Percentiles rank a stretch among this genome's conserved stretches.
phyloP scores from a whole-genome alignment of 306 rosid genomes.

The Abrus pulchellus region DNA sequence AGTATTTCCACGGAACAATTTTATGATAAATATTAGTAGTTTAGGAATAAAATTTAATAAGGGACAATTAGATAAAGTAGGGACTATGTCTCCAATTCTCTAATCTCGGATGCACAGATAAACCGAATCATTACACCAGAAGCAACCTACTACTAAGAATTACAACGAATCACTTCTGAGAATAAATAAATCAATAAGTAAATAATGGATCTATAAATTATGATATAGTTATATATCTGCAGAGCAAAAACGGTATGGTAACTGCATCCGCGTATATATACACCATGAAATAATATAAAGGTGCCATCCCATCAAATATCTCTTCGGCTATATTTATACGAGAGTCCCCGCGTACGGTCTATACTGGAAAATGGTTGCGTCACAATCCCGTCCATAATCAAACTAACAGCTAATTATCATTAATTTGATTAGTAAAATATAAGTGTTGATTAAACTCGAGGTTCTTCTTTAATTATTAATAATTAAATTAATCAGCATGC shows the following conservation, averaged over 20 bases:
- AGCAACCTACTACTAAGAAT: background rate
- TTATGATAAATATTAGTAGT: background rate
- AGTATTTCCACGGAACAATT: background rate
- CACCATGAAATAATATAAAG: constrained; percentile 8
- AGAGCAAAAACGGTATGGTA: background rate
- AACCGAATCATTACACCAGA: too few species aligned
- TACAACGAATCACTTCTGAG: background rate
- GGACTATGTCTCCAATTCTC: background rate
- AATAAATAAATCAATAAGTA: background rate
- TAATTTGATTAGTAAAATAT: background rate
- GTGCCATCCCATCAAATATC: constrained; percentile 41
- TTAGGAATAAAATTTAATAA: background rate
- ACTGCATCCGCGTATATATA: background rate
- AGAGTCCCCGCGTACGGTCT: background rate
- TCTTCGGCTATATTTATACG: constrained; percentile 11
- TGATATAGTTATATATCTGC: background rate
- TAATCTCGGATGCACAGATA: background rate
- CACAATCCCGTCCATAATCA: background rate
- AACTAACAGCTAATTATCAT: background rate
- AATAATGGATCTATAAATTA: background rate
- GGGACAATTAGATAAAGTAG: background rate
- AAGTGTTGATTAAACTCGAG: background rate
- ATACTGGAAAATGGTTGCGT: background rate
- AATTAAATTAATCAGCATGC: constrained; percentile 1
- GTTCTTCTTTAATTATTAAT: background rate